Evolutionary conservation across 2,329 filamentous ascomycete species (phyloP).

Genomic region (Nigrospora osmanthi): DNA sequence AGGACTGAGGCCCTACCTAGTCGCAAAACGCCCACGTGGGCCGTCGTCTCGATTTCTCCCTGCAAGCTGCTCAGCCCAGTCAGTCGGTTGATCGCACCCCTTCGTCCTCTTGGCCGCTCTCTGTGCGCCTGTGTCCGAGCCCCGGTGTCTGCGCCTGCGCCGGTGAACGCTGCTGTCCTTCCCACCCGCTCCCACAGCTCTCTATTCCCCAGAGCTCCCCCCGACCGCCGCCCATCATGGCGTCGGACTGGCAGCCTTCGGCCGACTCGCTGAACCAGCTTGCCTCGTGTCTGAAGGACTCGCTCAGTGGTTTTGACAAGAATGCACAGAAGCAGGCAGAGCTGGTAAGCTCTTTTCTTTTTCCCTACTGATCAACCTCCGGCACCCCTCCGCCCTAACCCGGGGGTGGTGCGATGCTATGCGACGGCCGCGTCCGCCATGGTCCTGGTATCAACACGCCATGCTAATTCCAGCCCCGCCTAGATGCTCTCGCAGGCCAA

Average conservation of each 20-base stretch:
- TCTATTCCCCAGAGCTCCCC: constrained; percentile 1
- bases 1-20: too few relatives aligned
- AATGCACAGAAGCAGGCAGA: constrained; percentile 83
- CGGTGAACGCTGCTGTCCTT: too few relatives aligned
- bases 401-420: too few relatives aligned
- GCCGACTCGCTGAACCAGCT: constrained; percentile 84
- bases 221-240: constrained; percentile 49
- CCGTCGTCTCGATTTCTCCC: too few relatives aligned
- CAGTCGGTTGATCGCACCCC: too few relatives aligned
- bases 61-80: too few relatives aligned
- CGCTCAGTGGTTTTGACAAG: constrained; percentile 76
- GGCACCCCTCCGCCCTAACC: neutral
- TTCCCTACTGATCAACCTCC: neutral
- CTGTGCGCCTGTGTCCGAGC: too few relatives aligned
- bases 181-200: neutral
- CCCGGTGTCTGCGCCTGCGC: too few relatives aligned
- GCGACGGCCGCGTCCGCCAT: too few relatives aligned
- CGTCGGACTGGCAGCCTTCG: constrained; percentile 71
- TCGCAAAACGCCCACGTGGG: too few relatives aligned
- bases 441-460: constrained; percentile 12
- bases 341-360: constrained; percentile 46
- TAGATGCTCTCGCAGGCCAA: constrained; percentile 93
- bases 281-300: constrained; percentile 82
- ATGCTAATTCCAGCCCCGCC: constrained; percentile 13
- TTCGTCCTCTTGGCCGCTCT: too few relatives aligned